Percentiles rank a stretch among this genome's conserved stretches.
These are phyloP conservation scores for Verticillium klebahnii DNA, from an alignment of 2,329 filamentous ascomycete genomes.

Conservation along the genomic window DNA sequence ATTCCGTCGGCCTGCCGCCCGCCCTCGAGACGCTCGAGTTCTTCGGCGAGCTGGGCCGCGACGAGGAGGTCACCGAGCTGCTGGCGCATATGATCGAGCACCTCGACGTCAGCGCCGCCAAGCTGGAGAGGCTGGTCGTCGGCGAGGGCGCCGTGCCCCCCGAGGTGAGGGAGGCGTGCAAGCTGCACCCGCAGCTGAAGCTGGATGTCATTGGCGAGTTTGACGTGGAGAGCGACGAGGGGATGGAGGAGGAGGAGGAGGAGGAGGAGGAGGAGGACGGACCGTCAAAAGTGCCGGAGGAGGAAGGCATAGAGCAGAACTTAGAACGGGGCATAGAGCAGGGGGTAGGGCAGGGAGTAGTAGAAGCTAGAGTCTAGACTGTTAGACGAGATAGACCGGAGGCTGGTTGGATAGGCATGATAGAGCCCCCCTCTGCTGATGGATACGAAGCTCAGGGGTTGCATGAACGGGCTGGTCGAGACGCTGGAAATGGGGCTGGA, in stretches of 20 bases:
- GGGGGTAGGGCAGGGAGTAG: not conserved
- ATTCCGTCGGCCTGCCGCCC: slow-evolving; percentile 42
- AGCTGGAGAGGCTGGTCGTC: slow-evolving; percentile 32
- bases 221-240: slow-evolving; percentile 9
- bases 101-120: slow-evolving; percentile 28
- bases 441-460: not conserved
- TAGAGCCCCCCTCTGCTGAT: not conserved
- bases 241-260: not conserved
- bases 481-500: too few relatives aligned
- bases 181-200: slow-evolving; percentile 21
- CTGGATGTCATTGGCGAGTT: slow-evolving; percentile 27
- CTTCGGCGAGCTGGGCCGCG: slow-evolving; percentile 38
- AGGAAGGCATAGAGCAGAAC: not conserved
- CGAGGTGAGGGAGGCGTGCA: slow-evolving; percentile 29
- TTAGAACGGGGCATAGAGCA: not conserved
- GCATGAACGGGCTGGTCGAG: not conserved
- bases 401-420: not conserved
- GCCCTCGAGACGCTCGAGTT: slow-evolving; percentile 40
- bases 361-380: not conserved
- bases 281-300: not conserved
- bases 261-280: not conserved
- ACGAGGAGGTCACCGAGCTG: slow-evolving; percentile 42
- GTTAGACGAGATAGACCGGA: not conserved
- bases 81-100: slow-evolving; percentile 35
- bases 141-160: slow-evolving; percentile 28